Base-by-base conservation (phyloP, 31 red algal genomes). In the Odonthalia washingtoniensis region DNA sequence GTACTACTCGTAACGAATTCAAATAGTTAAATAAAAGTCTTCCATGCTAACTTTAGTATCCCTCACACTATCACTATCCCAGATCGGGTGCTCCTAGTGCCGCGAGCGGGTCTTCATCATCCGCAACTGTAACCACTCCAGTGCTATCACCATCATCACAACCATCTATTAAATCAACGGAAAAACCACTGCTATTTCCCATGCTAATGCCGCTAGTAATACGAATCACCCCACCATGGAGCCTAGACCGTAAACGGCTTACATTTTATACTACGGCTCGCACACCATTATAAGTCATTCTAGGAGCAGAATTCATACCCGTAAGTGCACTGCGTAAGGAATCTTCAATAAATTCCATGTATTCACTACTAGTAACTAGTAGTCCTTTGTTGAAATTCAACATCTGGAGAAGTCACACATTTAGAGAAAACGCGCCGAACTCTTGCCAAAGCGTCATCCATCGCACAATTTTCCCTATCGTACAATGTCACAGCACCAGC, bases 301-400 rank as follows among this genome's bases (percentile, higher is more conserved):
- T 6, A 68, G 93, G 93, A 46, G 91, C 65, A 40, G 74, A 88
- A 30, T 91, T 78, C 2, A 70, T 70, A 24, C 43, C 41, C 2
- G 72, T 39, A 14, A 87, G 74, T 39, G 64, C 43, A 3, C 82
- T 46, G 37, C 60, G 42, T n/a, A 84, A 49, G 34, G 64, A 60
- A 44, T 82, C 93, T 4, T 90, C 78, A 27, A 94, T 69, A 45
- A 97, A 52, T 30, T 67, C 76, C 53, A 89, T 57, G 67, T 95
- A 98, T 65, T 98, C 96, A 82, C 93, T n/a, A n/a, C n/a, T n/a
- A n/a, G n/a, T n/a, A n/a, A n/a, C n/a, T n/a, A n/a, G n/a, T 90
- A 17, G 96, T 93, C 2, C 96, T 82, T 78, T 98, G 96, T 61
- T 98, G 96, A 0, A 83, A 64, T 64, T 98, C 93, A 40, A 93